Base-by-base conservation (phyloP, 2,329 filamentous ascomycete genomes). In the Pseudogymnoascus sp. region DNA sequence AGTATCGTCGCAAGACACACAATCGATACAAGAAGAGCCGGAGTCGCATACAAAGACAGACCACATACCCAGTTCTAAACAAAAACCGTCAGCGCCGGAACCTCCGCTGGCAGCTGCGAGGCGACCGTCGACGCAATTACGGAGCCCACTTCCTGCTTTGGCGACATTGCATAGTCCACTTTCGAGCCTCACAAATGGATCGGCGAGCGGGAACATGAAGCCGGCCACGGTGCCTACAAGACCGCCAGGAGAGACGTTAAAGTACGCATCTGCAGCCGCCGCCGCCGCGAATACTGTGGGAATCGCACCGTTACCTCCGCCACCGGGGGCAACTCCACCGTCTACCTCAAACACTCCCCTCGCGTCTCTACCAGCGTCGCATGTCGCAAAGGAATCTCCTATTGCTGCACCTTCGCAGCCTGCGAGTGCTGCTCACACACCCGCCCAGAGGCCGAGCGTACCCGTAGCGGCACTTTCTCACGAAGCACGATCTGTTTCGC, bases 201-300 rank as follows among this genome's bases (percentile, higher is more conserved):
- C 82, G 60, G 78, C 82, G 64, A 81, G 80, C 62, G 81, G 81
- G 62, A 79, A 82, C 62, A 97, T 97, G 93, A 99, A 97, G 79
- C 93, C 95, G 11, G 95, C 95, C 17, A 88, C 91, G 17, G 78
- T 93, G 70, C 95, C 95, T 1, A 87, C 90, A 64, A 86, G 93
- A 74, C 87, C 90, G 6, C 89, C 91, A 3, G 92, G 92, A 59
- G 93, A 97, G 75, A 91, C 90, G 1, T 81, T 99, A 68, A 97
- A 97, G 77, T 99, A 99, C 74, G 95, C 95, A 50, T 97, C 95
- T 38, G 95, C 95, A 0, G 95, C 95, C 0, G 95, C 95, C 0
- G 95, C 95, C 0, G 95, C 93, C 0, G 93, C 95, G 0, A 93
- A 91, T 78, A 93, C 88, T 73, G 88, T 97, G 31, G 95, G 95